Base-by-base conservation (phyloP, 2,329 filamentous ascomycete genomes). In the Talaromyces albobiverticillius region DNA sequence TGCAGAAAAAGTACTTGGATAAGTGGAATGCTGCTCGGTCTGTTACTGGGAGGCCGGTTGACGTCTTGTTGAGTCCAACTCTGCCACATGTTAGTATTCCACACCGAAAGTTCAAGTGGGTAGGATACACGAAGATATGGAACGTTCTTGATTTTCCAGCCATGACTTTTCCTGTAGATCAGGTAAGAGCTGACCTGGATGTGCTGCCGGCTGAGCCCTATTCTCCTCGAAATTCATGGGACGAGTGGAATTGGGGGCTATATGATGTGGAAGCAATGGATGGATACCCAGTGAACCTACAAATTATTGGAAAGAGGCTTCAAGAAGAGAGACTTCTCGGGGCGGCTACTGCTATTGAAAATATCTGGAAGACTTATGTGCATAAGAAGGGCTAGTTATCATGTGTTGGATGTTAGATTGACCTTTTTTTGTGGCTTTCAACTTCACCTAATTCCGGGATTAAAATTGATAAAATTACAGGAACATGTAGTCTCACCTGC, bases 131-230 rank as follows among this genome's bases (percentile, higher is more conserved):
- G 1, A 83, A 83, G 61, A 73, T 84, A 6, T 84, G 81, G 76
- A 85, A 86, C 59, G 68, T 85, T 9, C 69, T 86, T 0, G 84
- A 87, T 61, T 87, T 86, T 59, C 73, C 81, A 0, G 78, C 82
- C 0, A 66, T 84, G 4, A 77, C 80, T 0, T 68, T 87, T 13
- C 83, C 84, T 0, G 78, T 76, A 13, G 82, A 80, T 0, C 65
- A 65, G 7, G 77, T 80, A 1, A 67, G 69, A 1, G 69, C 72
- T 41, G 64, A 71, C 3, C 67, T 76, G 42, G 71, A 81, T 16
- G 59, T 64, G 2, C 61, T 67, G 13, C 61, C 69, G 0, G 68
- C 65, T 20, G 31, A 36, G 16, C 34, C 49, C 18, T 54, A 57
- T 34, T 23, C n/a, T 26, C 70, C 80, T 6, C 70, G 80, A 16